phyloP scores from a whole-genome alignment of 2,329 filamentous ascomycete genomes.

The Colletotrichum tofieldiae region DNA sequence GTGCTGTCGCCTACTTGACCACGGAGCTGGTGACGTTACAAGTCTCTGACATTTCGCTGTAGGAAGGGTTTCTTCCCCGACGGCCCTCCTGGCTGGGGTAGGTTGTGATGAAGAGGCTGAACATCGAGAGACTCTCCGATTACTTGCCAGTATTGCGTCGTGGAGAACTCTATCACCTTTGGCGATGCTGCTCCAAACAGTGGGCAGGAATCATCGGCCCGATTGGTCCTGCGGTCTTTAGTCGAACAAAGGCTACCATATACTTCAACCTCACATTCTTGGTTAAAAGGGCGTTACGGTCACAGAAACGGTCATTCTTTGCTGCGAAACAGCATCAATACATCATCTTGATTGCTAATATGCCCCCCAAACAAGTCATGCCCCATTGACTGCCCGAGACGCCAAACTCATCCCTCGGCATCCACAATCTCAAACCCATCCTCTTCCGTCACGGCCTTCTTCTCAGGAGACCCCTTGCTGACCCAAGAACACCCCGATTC shows the following conservation, averaged over 20 bases:
- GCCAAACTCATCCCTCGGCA: background rate
- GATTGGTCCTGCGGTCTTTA: background rate
- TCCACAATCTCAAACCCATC: slow-evolving; percentile 16
- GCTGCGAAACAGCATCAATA: background rate
- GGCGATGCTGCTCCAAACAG: background rate
- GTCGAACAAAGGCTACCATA: background rate
- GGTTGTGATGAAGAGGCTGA: background rate
- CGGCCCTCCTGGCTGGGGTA: background rate
- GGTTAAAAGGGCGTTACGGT: background rate
- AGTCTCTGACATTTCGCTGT: too few relatives aligned
- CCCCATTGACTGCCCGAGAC: too few relatives aligned
- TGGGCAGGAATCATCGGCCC: background rate
- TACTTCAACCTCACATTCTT: background rate
- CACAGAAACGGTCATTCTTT: background rate
- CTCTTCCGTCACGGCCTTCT: background rate
- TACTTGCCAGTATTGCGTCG: background rate
- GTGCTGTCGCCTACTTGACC: too few relatives aligned
- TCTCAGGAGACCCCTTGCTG: background rate
- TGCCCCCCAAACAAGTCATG: background rate
- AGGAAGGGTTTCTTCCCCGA: too few relatives aligned
- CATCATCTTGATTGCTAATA: background rate
- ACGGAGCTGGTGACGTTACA: too few relatives aligned
- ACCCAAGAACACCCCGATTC: background rate
- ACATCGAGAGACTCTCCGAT: too few relatives aligned
- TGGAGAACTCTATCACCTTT: background rate